These are phyloP conservation scores for Spathaspora sp. DNA, from an alignment of 805 yeast genomes.

Conservation along the genomic window DNA sequence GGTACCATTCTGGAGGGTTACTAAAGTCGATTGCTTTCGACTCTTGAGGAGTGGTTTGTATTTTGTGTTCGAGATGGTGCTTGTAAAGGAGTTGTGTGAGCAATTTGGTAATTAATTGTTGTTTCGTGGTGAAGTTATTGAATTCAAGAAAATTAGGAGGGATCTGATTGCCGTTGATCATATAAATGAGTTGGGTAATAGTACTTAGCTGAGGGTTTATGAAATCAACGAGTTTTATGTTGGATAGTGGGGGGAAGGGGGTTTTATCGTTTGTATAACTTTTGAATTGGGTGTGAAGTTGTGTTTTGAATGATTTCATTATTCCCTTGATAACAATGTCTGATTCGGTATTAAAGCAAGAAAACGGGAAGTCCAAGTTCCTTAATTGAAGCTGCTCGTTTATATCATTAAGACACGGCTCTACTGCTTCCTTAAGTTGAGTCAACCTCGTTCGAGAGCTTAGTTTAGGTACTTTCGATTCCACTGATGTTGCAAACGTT, in stretches of 20 bases:
- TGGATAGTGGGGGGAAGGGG: not conserved
- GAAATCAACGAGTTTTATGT: conserved; percentile 12
- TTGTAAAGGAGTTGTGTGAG: conserved; percentile 23
- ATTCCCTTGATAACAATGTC: not conserved
- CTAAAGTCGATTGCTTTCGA: conserved; percentile 22
- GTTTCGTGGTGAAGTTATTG: conserved; percentile 13
- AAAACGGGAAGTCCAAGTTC: not conserved
- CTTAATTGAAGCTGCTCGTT: not conserved
- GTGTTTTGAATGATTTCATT: conserved; percentile 1
- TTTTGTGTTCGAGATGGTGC: conserved; percentile 13
- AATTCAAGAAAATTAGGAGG: conserved; percentile 19
- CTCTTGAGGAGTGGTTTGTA: conserved; percentile 8
- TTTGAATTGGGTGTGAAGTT: conserved; percentile 1
- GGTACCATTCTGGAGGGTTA: conserved; percentile 63
- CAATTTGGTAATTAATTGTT: conserved; percentile 18
- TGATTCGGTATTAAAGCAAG: conserved; percentile 1
- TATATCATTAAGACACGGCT: not conserved
- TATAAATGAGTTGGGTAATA: conserved; percentile 15
- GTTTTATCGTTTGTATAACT: conserved; percentile 1
- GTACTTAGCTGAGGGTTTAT: conserved; percentile 25
- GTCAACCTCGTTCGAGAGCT: not conserved
- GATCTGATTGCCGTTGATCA: conserved; percentile 12
- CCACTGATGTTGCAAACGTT: not conserved
- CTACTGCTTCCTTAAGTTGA: not conserved
- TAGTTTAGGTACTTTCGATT: not conserved